Conservation (phyloP, 2,329 filamentous ascomycete species). For the Colletotrichum lini region DNA sequence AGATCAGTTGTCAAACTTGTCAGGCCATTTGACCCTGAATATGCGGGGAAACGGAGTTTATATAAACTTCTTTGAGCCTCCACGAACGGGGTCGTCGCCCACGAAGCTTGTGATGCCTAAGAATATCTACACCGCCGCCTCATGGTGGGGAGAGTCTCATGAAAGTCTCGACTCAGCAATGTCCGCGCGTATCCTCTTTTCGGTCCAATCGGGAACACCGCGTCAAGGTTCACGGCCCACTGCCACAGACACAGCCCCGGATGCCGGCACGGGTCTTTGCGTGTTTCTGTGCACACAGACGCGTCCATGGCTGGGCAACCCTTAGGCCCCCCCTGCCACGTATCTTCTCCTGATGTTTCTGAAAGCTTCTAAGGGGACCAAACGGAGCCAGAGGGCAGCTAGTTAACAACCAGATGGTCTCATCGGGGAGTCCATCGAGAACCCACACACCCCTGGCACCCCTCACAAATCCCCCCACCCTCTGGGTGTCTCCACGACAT, state of each 20-base stretch:
- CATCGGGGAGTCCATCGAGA: neutral
- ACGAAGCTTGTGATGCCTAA: conserved; percentile 38
- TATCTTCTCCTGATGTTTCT: conserved; percentile 34
- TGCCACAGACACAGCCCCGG: conserved; percentile 37
- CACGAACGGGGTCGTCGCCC: conserved; percentile 10
- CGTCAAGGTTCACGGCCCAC: conserved; percentile 41
- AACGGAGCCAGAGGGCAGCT: neutral
- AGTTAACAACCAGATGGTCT: no score
- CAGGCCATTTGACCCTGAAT: neutral
- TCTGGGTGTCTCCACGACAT: no score
- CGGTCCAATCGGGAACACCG: conserved; percentile 41
- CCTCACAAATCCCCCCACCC: conserved; percentile 16
- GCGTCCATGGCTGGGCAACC: conserved; percentile 32
- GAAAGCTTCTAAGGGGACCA: conserved; percentile 13
- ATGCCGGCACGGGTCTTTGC: conserved; percentile 35
- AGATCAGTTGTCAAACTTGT: neutral
- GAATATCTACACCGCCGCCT: conserved; percentile 39
- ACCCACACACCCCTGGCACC: neutral
- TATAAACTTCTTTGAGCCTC: conserved; percentile 35
- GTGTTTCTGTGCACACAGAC: conserved; percentile 31
- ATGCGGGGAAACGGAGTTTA: conserved; percentile 38
- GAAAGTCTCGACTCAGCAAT: conserved; percentile 34
- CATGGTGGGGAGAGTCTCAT: conserved; percentile 38
- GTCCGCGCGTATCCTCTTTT: conserved; percentile 38
- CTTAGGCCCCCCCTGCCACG: conserved; percentile 35